Evolutionary conservation across 441 rosid species (phyloP).

Genomic region (Aquilaria agallochum): DNA sequence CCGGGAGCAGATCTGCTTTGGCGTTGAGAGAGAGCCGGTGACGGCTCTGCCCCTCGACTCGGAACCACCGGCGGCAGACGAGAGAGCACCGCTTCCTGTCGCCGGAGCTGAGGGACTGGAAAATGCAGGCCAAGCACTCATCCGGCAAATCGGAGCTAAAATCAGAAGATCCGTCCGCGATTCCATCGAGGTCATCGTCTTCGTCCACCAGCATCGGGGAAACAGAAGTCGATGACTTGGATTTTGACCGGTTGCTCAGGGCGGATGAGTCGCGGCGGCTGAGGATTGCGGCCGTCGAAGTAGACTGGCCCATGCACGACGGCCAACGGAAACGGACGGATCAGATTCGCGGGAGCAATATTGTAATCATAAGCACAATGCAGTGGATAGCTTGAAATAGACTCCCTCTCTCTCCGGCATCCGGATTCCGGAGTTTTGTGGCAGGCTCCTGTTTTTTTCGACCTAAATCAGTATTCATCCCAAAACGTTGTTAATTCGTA

Average conservation of each 20-base stretch:
- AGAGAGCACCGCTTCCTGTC: conserved; percentile 5
- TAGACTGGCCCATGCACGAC: conserved; percentile 60
- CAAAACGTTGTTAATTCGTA: too few species aligned
- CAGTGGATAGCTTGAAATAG: not conserved
- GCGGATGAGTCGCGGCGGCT: conserved; percentile 5
- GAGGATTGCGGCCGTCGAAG: conserved; percentile 40
- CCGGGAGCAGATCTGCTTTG: conserved; percentile 7
- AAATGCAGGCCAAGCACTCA: too few species aligned
- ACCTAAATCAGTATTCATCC: too few species aligned
- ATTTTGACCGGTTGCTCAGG: not conserved
- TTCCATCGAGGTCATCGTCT: not conserved
- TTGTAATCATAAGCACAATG: conserved; percentile 9
- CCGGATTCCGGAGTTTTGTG: too few species aligned
- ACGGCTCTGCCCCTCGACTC: conserved; percentile 17
- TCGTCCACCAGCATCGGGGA: conserved; percentile 37
- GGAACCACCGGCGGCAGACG: conserved; percentile 20
- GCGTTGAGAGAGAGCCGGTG: conserved; percentile 18
- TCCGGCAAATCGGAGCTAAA: too few species aligned
- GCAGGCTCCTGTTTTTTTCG: too few species aligned
- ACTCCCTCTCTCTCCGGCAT: too few species aligned
- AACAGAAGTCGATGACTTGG: conserved; percentile 30
- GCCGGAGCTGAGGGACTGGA: too few species aligned
- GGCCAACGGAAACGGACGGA: not conserved
- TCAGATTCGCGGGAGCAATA: not conserved
- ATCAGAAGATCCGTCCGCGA: too few species aligned